Evolutionary conservation across 208 protist species (phyloP).

Genomic region (Trypanosoma lewisi): DNA sequence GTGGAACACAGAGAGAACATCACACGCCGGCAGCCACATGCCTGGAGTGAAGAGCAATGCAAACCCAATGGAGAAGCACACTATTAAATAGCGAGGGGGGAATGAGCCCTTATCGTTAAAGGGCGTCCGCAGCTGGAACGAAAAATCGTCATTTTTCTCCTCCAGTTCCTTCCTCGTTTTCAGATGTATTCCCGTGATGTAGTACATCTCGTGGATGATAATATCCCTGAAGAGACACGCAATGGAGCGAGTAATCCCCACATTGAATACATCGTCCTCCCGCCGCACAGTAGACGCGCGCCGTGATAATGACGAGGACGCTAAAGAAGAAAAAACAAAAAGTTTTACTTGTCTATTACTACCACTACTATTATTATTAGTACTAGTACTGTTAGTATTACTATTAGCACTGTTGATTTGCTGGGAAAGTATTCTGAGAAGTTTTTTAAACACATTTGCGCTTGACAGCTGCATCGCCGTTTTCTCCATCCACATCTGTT

Average conservation of each 20-base stretch:
- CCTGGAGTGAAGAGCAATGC: slow-evolving; percentile 17
- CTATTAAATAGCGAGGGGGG: slow-evolving; percentile 19
- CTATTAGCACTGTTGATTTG: no score
- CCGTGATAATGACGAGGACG: not conserved
- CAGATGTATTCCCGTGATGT: not conserved
- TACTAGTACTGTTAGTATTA: no score
- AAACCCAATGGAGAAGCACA: slow-evolving; percentile 27
- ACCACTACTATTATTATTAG: no score
- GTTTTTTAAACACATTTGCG: slow-evolving; percentile 10
- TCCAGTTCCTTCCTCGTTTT: not conserved
- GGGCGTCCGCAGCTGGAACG: slow-evolving; percentile 3
- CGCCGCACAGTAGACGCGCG: not conserved
- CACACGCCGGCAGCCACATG: slow-evolving; percentile 21
- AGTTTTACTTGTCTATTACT: no score
- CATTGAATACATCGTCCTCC: slow-evolving; percentile 3
- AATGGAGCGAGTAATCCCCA: slow-evolving; percentile 15
- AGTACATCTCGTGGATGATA: slow-evolving; percentile 25
- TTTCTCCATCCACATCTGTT: slow-evolving; percentile 28
- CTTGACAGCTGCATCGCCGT: slow-evolving; percentile 22
- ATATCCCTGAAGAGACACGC: slow-evolving; percentile 25
- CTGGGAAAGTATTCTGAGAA: slow-evolving; percentile 3
- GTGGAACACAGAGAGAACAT: slow-evolving; percentile 28
- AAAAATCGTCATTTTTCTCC: slow-evolving; percentile 13
- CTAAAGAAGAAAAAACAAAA: not conserved
- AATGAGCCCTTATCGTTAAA: slow-evolving; percentile 25